Evolutionary conservation across 148 eudicot species (phyloP).

Genomic region (Suaeda aralocaspica): DNA sequence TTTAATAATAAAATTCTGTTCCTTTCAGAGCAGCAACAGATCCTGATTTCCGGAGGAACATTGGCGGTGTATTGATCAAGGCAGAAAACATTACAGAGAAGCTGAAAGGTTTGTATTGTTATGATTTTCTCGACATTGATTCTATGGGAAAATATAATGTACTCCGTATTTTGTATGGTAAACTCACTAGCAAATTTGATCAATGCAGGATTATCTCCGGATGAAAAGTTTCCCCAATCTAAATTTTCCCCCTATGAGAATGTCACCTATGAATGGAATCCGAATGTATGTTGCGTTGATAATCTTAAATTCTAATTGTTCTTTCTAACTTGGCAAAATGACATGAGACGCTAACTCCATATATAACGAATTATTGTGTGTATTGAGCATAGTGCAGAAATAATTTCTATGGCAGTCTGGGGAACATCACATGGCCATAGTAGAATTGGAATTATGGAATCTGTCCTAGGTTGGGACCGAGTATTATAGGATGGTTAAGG

Average conservation of each 20-base stretch:
- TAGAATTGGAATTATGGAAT: too few species aligned
- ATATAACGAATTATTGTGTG: not conserved
- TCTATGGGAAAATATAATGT: not conserved
- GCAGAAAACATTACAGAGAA: slow-evolving; percentile 39
- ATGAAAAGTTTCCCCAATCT: slow-evolving; percentile 82
- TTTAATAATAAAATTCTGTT: slow-evolving; percentile 1
- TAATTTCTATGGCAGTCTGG: not conserved
- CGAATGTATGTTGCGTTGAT: slow-evolving; percentile 55
- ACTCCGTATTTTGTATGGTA: not conserved
- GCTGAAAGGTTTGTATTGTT: slow-evolving; percentile 41
- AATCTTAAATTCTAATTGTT: not conserved
- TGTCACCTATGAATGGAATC: slow-evolving; percentile 76
- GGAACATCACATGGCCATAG: too few species aligned
- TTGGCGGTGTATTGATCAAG: slow-evolving; percentile 81
- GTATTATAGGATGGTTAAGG: not conserved
- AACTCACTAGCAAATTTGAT: slow-evolving; percentile 15
- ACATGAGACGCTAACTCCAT: not conserved
- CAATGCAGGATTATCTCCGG: slow-evolving; percentile 87
- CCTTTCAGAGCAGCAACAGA: slow-evolving; percentile 59
- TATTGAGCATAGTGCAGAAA: not conserved
- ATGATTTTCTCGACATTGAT: slow-evolving; percentile 1
- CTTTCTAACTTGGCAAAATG: slow-evolving; percentile 2
- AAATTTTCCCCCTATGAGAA: slow-evolving; percentile 73
- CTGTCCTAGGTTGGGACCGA: not conserved
- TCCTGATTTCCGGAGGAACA: slow-evolving; percentile 49